Conservation (phyloP, 192 early-diverging fungal genomes). For the Gigaspora rosea region DNA sequence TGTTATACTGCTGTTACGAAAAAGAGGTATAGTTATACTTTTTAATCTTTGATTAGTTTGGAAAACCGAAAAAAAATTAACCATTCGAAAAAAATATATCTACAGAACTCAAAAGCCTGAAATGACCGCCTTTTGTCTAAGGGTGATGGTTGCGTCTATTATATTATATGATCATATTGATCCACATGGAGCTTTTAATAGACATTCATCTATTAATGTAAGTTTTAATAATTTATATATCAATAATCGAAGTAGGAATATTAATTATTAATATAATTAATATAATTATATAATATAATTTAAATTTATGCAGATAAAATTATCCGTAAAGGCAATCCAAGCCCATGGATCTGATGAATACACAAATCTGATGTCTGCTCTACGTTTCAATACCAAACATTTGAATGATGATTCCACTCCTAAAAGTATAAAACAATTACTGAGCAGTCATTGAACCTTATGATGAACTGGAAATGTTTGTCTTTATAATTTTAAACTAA, state of each 20-base stretch:
- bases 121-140: slow-evolving; percentile 74
- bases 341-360: slow-evolving; percentile 50
- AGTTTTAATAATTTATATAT: slow-evolving; percentile 35
- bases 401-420: slow-evolving; percentile 80
- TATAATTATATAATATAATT: background rate
- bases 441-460: slow-evolving; percentile 25
- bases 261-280: background rate
- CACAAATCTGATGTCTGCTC: slow-evolving; percentile 68
- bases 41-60: too few species aligned
- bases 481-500: background rate
- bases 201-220: slow-evolving; percentile 81
- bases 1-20: slow-evolving; percentile 81
- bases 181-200: slow-evolving; percentile 72
- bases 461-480: background rate
- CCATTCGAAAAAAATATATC: too few species aligned
- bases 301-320: slow-evolving; percentile 46
- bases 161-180: slow-evolving; percentile 92
- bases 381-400: slow-evolving; percentile 79
- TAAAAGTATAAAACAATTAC: slow-evolving; percentile 56
- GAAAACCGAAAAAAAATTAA: too few species aligned
- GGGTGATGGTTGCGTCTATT: slow-evolving; percentile 86
- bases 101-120: slow-evolving; percentile 54
- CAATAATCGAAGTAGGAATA: background rate
- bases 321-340: slow-evolving; percentile 69
- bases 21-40: slow-evolving; percentile 36